These are phyloP conservation scores for Ustilago sp. DNA, from an alignment of 1,284 basidiomycete genomes.

Conservation along the genomic window DNA sequence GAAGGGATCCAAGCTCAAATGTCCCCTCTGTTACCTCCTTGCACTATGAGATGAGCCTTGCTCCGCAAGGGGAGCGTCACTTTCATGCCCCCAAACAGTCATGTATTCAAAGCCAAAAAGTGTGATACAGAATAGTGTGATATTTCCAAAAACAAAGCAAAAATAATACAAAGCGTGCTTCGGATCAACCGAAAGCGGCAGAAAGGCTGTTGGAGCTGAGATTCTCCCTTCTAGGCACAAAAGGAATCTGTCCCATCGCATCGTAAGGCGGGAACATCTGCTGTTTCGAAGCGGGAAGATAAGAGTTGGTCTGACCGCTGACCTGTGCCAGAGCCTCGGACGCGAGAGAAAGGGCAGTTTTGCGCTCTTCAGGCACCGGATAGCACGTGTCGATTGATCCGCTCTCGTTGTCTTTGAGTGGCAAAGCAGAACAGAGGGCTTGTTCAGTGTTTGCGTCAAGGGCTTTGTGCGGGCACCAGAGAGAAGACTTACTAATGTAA, in stretches of 20 bases:
- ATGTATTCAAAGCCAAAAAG: neutral
- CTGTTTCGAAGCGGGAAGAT: neutral
- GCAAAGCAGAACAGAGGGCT: neutral
- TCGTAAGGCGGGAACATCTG: slow-evolving; percentile 19
- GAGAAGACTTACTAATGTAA: slow-evolving; percentile 13
- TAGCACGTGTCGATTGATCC: slow-evolving; percentile 15
- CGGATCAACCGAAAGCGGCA: slow-evolving; percentile 33
- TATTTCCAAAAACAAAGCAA: slow-evolving; percentile 29
- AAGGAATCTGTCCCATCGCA: slow-evolving; percentile 23
- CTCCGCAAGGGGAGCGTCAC: too few species aligned
- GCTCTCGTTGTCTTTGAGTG: slow-evolving; percentile 12
- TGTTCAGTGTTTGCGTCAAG: neutral
- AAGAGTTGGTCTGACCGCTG: slow-evolving; percentile 17
- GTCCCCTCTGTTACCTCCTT: slow-evolving; percentile 13
- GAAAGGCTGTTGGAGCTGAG: slow-evolving; percentile 38
- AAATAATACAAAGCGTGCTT: slow-evolving; percentile 16
- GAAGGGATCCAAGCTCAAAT: slow-evolving; percentile 3
- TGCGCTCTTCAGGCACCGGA: slow-evolving; percentile 4
- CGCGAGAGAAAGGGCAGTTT: neutral
- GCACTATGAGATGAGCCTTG: neutral
- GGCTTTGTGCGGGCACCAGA: neutral
- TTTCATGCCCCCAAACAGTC: slow-evolving; percentile 5
- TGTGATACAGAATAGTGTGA: slow-evolving; percentile 5
- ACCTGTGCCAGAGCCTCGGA: slow-evolving; percentile 2
- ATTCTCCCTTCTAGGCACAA: slow-evolving; percentile 20